Evolutionary conservation across 2,329 filamentous ascomycete species (phyloP).

Genomic region (Fusarium virguliforme): DNA sequence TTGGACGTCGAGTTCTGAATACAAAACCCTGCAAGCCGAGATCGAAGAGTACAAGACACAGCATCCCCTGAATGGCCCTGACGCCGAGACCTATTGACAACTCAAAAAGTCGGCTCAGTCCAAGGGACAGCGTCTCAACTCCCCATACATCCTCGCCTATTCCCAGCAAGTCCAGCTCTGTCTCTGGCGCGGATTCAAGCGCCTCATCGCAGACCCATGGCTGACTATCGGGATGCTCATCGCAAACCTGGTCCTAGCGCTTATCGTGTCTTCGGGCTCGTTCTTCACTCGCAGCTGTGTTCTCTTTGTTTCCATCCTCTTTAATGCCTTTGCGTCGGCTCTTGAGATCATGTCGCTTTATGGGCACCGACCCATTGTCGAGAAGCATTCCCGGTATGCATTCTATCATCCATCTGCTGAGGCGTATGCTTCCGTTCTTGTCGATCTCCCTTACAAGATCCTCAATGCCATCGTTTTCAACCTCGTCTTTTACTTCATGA

Average conservation of each 20-base stretch:
- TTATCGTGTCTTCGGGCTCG: constrained; percentile 30
- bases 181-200: constrained; percentile 26
- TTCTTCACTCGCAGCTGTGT: constrained; percentile 32
- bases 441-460: constrained; percentile 62
- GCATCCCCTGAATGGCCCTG: constrained; percentile 42
- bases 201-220: constrained; percentile 29
- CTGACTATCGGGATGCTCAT: constrained; percentile 31
- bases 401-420: constrained; percentile 53
- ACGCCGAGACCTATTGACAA: constrained; percentile 36
- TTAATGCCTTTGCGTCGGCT: constrained; percentile 40
- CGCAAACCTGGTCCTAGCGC: constrained; percentile 32
- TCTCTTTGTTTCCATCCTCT: constrained; percentile 39
- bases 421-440: constrained; percentile 54
- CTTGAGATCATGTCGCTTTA: constrained; percentile 48
- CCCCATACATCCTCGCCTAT: constrained; percentile 33
- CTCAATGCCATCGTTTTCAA: constrained; percentile 58
- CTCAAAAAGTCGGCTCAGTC: constrained; percentile 40
- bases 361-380: constrained; percentile 51
- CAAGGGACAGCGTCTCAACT: constrained; percentile 22
- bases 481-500: constrained; percentile 65
- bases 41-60: constrained; percentile 50
- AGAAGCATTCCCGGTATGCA: constrained; percentile 55
- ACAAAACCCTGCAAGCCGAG: constrained; percentile 49
- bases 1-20: constrained; percentile 50
- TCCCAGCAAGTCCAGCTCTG: constrained; percentile 19